Percentiles rank a stretch among this genome's conserved stretches.
Evolutionary conservation across 352 stramenopile genomes (phyloP).

Genomic region (Blastocystis hominis): DNA sequence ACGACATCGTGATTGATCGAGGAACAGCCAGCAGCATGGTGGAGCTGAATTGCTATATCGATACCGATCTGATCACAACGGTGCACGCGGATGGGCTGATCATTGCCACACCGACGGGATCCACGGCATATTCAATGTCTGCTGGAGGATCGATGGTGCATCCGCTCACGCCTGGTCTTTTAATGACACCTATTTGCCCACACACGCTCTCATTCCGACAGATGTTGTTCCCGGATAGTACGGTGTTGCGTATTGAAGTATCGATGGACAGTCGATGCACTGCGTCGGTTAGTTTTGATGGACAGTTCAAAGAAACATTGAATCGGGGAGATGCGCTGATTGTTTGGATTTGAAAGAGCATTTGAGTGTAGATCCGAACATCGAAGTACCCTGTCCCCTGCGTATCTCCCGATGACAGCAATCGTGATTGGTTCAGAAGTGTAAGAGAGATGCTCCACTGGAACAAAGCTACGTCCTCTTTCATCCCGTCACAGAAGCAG

Average conservation of each 20-base stretch:
- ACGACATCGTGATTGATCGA: slow-evolving; percentile 94
- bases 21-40: slow-evolving; percentile 77
- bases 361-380: background rate
- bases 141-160: slow-evolving; percentile 92
- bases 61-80: slow-evolving; percentile 62
- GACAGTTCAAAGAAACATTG: slow-evolving; percentile 76
- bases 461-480: slow-evolving; percentile 70
- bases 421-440: slow-evolving; percentile 79
- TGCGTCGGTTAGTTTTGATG: slow-evolving; percentile 80
- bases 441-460: slow-evolving; percentile 83
- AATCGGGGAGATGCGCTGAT: slow-evolving; percentile 74
- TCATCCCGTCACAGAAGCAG: background rate
- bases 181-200: slow-evolving; percentile 94
- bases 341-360: slow-evolving; percentile 65
- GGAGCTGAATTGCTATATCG: slow-evolving; percentile 89
- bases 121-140: slow-evolving; percentile 91
- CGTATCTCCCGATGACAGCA: slow-evolving; percentile 75
- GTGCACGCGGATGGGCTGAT: slow-evolving; percentile 92
- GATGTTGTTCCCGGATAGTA: slow-evolving; percentile 79
- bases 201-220: slow-evolving; percentile 86
- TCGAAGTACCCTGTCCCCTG: slow-evolving; percentile 76
- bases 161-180: slow-evolving; percentile 85
- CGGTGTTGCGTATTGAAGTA: slow-evolving; percentile 77
- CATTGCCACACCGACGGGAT: slow-evolving; percentile 90
- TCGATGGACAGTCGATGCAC: slow-evolving; percentile 64